Percentiles rank a stretch among this genome's conserved stretches.
Evolutionary conservation across 805 yeast species (phyloP).

Genomic region (Sugiyamaella boreocaroliniensis): DNA sequence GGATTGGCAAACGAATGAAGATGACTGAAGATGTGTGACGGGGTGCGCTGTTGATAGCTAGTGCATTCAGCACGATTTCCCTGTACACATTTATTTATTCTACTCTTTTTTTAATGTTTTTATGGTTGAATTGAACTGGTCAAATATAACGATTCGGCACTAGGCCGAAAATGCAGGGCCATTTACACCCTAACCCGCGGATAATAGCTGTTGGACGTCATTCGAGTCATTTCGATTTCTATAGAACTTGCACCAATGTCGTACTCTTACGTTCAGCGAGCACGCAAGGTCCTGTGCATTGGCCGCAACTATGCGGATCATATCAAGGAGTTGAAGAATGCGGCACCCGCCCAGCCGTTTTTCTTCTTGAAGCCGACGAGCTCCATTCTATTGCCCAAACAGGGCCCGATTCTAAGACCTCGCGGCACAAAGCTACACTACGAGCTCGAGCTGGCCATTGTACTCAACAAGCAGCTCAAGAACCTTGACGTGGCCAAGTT

Average conservation of each 20-base stretch:
- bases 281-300: slow-evolving; percentile 73
- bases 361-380: slow-evolving; percentile 88
- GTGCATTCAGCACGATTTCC: not conserved
- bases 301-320: slow-evolving; percentile 98
- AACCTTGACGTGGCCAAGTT: slow-evolving; percentile 53
- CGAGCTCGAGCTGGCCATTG: slow-evolving; percentile 85
- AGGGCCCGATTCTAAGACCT: slow-evolving; percentile 80
- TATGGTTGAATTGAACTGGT: not conserved
- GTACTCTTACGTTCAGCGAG: slow-evolving; percentile 9
- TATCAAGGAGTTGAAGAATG: slow-evolving; percentile 79
- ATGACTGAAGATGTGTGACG: not conserved
- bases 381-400: slow-evolving; percentile 55
- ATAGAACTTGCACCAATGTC: not conserved
- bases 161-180: too few species aligned
- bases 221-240: too few species aligned
- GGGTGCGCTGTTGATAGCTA: too few species aligned
- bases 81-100: slow-evolving; percentile 1
- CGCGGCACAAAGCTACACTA: slow-evolving; percentile 76
- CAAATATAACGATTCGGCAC: too few species aligned
- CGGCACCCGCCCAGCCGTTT: slow-evolving; percentile 78
- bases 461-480: slow-evolving; percentile 57
- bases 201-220: too few species aligned
- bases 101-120: not conserved
- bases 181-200: not conserved
- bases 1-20: not conserved